phyloP scores from a whole-genome alignment of 2,329 filamentous ascomycete species.

The Penicillium griseofulvum region DNA sequence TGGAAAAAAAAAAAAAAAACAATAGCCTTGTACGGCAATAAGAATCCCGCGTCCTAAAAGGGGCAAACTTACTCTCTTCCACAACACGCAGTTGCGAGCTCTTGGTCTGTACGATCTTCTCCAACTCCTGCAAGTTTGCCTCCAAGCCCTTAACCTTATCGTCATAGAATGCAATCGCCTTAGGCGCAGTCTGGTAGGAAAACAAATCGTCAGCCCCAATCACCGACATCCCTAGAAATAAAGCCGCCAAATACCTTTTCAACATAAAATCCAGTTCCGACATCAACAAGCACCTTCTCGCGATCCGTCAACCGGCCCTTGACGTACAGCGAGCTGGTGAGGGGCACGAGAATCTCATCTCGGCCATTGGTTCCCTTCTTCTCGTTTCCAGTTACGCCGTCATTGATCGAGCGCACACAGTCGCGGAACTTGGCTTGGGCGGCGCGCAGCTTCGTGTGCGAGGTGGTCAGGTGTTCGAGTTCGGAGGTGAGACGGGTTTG shows the following conservation, averaged over 20 bases:
- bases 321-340: slow-evolving; percentile 94
- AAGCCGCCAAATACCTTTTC: slow-evolving; percentile 65
- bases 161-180: slow-evolving; percentile 66
- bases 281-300: slow-evolving; percentile 80
- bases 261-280: slow-evolving; percentile 91
- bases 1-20: background rate
- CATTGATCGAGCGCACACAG: slow-evolving; percentile 74
- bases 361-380: slow-evolving; percentile 34
- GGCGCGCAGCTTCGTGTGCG: slow-evolving; percentile 83
- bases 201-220: background rate
- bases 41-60: background rate
- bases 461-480: slow-evolving; percentile 87
- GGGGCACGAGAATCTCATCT: slow-evolving; percentile 72
- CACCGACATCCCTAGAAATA: background rate
- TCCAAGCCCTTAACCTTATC: slow-evolving; percentile 65
- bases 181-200: slow-evolving; percentile 48
- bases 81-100: slow-evolving; percentile 79
- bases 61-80: slow-evolving; percentile 69
- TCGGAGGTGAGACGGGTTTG: slow-evolving; percentile 97
- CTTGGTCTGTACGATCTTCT: slow-evolving; percentile 70
- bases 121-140: slow-evolving; percentile 64
- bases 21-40: background rate
- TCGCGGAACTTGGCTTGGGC: slow-evolving; percentile 91
- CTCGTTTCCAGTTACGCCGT: slow-evolving; percentile 49
- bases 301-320: slow-evolving; percentile 73